Evolutionary conservation across 257 asterid species (phyloP), one percentile per base, ranked within the genome.

Genomic region (Solanum appendiculatum): DNA sequence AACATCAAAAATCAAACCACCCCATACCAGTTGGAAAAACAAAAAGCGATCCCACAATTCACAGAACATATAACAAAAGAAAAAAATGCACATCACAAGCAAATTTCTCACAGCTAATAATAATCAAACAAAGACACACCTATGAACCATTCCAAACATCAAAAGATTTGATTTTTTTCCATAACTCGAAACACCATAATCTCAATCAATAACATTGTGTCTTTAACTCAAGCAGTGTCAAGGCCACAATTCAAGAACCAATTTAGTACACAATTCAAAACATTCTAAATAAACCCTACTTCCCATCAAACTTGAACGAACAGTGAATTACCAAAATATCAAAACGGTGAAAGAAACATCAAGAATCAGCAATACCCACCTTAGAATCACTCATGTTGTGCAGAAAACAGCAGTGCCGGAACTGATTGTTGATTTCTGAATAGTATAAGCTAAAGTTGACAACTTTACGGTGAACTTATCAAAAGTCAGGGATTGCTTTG

Each of bases 361-460:
- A 48, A 81, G 20, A 81, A 81, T 81, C 20, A 81, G 60, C 1
- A 81, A 81, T 10, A 87, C 93, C 27, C 37, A 95, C 98, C 96
- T 93, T 91, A 33, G 96, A 83, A 89, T 91, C 94, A 82, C 90
- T 85, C 98, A 94, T 95, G 87, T 80, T 85, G 91, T 72, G 84
- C 87, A 88, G 89, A 87, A 64, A 90, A 92, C 46, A 66, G 81
- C 72, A 84, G 60, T 66, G 40, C 37, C 75, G 18, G 80, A 46
- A 86, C 40, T 86, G 21, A 23, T 7, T 15, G 70, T 42, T 84
- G 86, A 58, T 72, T 87, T 54, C 64, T 88, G 86, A 88, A 46
- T 86, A 86, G 73, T 93, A 87, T 82, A 89, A 63, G 87, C n/a
- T 85, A 91, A 88, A 90, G 88, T 83, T 90, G 89, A 83, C 56